A percentile compares a stretch with the other conserved stretches of the same genome.
Evolutionary conservation across 257 asterid genomes (phyloP).

Genomic region (Perilla frutescens): DNA sequence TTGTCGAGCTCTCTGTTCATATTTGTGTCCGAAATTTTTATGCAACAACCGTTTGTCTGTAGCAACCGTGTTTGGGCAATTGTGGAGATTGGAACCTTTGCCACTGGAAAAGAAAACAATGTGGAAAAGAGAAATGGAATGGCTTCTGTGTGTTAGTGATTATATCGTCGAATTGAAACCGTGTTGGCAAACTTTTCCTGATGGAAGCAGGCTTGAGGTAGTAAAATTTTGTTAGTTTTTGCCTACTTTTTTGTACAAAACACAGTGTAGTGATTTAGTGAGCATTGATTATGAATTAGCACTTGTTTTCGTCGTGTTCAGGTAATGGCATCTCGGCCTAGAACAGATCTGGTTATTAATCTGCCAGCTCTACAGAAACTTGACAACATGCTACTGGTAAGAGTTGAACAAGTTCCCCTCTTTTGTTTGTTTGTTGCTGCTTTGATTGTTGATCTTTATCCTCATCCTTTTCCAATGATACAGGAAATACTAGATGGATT

Average conservation of each 20-base stretch:
- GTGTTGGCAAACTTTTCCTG: constrained; percentile 75
- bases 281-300: neutral
- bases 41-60: constrained; percentile 7
- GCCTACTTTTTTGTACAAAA: neutral
- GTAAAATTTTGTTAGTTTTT: neutral
- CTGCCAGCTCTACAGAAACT: constrained; percentile 94
- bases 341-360: constrained; percentile 71
- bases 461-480: neutral
- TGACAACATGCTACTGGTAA: constrained; percentile 82
- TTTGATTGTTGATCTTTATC: neutral
- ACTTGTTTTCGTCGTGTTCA: constrained; percentile 32
- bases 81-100: constrained; percentile 91
- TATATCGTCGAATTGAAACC: constrained; percentile 78
- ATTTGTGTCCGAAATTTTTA: neutral
- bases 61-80: constrained; percentile 90
- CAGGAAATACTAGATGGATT: constrained; percentile 87
- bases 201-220: constrained; percentile 89
- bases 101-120: constrained; percentile 67
- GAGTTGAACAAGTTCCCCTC: constrained; percentile 13
- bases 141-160: constrained; percentile 78
- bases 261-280: too few species aligned
- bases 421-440: neutral
- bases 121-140: constrained; percentile 89
- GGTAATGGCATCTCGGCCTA: constrained; percentile 82
- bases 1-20: neutral